Evolutionary conservation across 768 basidiomycete species (phyloP), one percentile per base, ranked within the genome.

Genomic region (Gloeostereum incarnatum): DNA sequence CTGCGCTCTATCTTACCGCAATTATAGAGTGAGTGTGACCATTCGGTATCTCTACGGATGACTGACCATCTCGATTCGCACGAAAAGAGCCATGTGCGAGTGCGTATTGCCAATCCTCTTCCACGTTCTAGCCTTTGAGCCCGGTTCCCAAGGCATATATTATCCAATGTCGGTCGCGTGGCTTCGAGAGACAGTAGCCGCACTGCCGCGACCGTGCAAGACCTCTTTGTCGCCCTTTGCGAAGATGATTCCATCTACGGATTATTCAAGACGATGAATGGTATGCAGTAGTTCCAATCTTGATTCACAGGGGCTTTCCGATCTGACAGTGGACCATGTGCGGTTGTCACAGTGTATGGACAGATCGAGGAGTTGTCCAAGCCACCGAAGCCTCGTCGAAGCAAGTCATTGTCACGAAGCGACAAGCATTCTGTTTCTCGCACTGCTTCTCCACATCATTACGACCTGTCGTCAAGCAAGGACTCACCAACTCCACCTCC

Each of bases 41-140:
- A 37, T 48, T 46, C 37, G 41, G 27, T 44, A n/a, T 20, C 21
- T 9, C 3, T 11, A 17, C 33, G 16, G 8, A 8, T 29, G 26
- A 8, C 26, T 34, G 33, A 34, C 4, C 33, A 14, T 20, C 38
- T 40, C 30, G 26, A 45, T 49, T 21, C 55, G n/a, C n/a, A n/a
- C n/a, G n/a, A n/a, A n/a, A n/a, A 90, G 88, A 62, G 77, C 84
- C 41, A 68, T 88, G 50, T 90, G 86, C 87, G 85, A 90, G 87
- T 90, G 62, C 56, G 81, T 75, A 25, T 36, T 36, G 33, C 8
- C 27, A 31, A 30, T 31, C 35, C 19, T 47, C 29, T 35, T 23
- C n/a, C 20, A 31, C 39, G 27, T 22, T 39, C 21, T 41, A 31
- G 26, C 33, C 42, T 44, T n/a, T n/a, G 21, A 45, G 32, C 18